A percentile compares a stretch with the other conserved stretches of the same genome.
phyloP scores from a whole-genome alignment of 805 yeast genomes.

The Ascoidea asiatica region DNA sequence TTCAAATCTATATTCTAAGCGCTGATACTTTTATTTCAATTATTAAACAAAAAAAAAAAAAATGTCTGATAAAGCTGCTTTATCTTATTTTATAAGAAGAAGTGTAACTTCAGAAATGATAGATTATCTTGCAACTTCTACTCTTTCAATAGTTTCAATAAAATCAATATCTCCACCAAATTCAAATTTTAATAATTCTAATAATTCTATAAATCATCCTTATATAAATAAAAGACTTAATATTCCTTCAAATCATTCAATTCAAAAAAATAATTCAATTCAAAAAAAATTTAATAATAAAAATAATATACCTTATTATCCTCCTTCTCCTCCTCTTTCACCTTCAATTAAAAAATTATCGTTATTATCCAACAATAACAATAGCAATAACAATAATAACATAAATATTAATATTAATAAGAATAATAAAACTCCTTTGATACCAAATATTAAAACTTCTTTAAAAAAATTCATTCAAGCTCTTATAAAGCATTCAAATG shows the following conservation, averaged over 20 bases:
- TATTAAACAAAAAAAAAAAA: too few species aligned
- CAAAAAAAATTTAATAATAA: too few species aligned
- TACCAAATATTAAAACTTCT: constrained; percentile 30
- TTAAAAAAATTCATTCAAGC: constrained; percentile 62
- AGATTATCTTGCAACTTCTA: constrained; percentile 7
- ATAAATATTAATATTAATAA: too few species aligned
- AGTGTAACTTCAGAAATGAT: constrained; percentile 12
- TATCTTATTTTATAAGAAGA: constrained; percentile 9
- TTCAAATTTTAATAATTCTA: not conserved
- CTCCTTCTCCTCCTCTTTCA: constrained; percentile 22
- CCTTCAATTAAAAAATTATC: too few species aligned
- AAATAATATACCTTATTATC: not conserved
- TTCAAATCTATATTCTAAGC: too few species aligned
- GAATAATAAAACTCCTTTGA: constrained; percentile 9
- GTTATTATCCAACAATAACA: too few species aligned
- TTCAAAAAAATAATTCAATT: too few species aligned
- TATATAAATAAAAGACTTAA: too few species aligned
- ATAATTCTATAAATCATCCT: too few species aligned
- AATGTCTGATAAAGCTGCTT: constrained; percentile 11
- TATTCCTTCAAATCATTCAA: not conserved
- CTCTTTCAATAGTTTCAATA: constrained; percentile 10
- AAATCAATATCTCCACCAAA: constrained; percentile 1
- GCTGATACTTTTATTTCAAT: too few species aligned
- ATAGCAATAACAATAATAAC: too few species aligned
- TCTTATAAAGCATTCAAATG: constrained; percentile 62